Evolutionary conservation across 83 land plant genomes (phyloP), one percentile per base, ranked within the genome.

Genomic region (Larix sibirica): DNA sequence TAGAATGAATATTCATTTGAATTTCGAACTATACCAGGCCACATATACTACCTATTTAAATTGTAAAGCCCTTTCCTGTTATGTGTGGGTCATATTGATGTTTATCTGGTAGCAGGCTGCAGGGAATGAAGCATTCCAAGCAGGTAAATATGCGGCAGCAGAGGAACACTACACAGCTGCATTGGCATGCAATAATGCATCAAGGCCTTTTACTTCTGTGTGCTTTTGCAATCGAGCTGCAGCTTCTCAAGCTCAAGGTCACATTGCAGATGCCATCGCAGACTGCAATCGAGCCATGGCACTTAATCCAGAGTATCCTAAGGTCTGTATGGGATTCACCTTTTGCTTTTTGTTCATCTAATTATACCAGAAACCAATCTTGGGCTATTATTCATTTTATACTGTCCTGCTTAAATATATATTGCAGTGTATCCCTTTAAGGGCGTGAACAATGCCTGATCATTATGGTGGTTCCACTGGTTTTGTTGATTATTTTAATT

Each of bases 201-300:
- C 99, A 56, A 95, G 94, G 38, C 98, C 98, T 60, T 97, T 94
- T 80, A 86, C 95, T 62, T 98, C 99, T 62, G 86, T 97, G 28
- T 94, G 96, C 69, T 92, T 94, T 74, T 92, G 98, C 82, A 97
- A 97, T 73, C 98, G 99, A 65, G 98, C 99, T 62, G 99, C 99
- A 77, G 96, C 99, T 14, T 92, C 94, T 73, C 98, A 94, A 84
- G 95, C 97, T 33, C 80, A 94, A 77, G 91, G 93, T 28, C 96
- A 95, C 75, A 88, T 97, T 61, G 81, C 92, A 21, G 99, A 97
- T 89, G 99, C 99, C 14, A 96, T 97, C 86, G 98, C 99, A 47
- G 99, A 97, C 87, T 97, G 98, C 83, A 90, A 91, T 82, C 86
- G 95, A n/a, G 98, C 99, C 50, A 94, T 97, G 42, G 99, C 94